These are phyloP conservation scores for Simplicillium sp. DNA, from an alignment of 2,329 filamentous ascomycete species.

Conservation along the genomic window DNA sequence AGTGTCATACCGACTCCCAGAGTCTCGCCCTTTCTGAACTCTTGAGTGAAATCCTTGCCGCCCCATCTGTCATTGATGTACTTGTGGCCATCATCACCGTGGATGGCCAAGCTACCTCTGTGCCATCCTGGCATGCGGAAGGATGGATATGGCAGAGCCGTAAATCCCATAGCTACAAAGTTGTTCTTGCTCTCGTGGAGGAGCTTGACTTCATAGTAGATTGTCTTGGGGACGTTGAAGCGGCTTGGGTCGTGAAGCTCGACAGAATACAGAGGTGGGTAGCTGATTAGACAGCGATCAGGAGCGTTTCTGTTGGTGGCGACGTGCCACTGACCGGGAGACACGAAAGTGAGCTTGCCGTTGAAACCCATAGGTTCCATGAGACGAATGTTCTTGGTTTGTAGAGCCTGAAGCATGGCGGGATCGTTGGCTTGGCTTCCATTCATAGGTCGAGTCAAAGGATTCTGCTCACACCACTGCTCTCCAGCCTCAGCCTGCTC, in stretches of 20 bases:
- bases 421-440: conserved; percentile 23
- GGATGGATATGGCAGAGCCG: conserved; percentile 64
- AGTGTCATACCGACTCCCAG: conserved; percentile 66
- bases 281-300: conserved; percentile 57
- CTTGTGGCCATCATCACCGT: conserved; percentile 68
- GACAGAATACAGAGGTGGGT: conserved; percentile 59
- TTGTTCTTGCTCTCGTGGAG: conserved; percentile 33
- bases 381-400: conserved; percentile 42
- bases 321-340: conserved; percentile 42
- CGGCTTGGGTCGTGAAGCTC: conserved; percentile 46
- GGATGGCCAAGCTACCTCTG: conserved; percentile 63
- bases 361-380: conserved; percentile 38
- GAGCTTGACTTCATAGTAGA: conserved; percentile 66
- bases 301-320: conserved; percentile 30
- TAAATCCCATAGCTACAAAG: conserved; percentile 57
- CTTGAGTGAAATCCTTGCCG: conserved; percentile 55
- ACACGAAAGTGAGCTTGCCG: conserved; percentile 34
- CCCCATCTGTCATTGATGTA: conserved; percentile 70
- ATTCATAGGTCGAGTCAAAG: conserved; percentile 44
- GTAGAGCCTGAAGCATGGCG: conserved; percentile 35
- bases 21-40: conserved; percentile 56
- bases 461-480: conserved; percentile 54
- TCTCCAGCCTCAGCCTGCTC: conserved; percentile 55
- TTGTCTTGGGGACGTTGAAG: conserved; percentile 32
- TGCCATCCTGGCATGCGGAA: conserved; percentile 80